Evolutionary conservation across 306 rosid species (phyloP), one percentile per base, ranked within the genome.

Genomic region (Prunus dulcis): DNA sequence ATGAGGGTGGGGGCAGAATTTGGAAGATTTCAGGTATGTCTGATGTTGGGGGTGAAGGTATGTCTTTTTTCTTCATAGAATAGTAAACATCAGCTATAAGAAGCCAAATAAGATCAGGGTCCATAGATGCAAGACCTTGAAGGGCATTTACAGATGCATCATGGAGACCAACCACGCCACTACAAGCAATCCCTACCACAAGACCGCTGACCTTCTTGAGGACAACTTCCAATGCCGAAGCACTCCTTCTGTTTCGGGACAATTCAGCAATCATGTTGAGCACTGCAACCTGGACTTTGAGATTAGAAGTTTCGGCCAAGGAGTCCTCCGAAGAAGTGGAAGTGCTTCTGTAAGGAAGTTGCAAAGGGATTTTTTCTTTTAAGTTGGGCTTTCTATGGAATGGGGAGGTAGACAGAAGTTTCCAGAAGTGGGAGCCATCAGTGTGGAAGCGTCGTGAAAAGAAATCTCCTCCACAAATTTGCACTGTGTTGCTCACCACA

Each of bases 41-140:
- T 38, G 92, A 69, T 45, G 72, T 71, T 17, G 90, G 93, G 1
- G 91, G 90, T 9, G 89, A 57, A 74, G 83, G 78, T 56, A 63
- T 65, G 27, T 85, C 80, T 19, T 67, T 73, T 75, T 83, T 87
- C 80, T 79, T 88, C 79, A 65, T 56, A 55, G 93, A 78, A 86
- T 85, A 90, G 82, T 90, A 95, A 50, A 92, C 81, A 78, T 95
- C 98, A 27, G 96, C 97, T 41, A 95, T 68, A 34, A 95, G 97
- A 90, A 95, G 93, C 98, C 97, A 95, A 70, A 92, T 79, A 38
- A 92, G 97, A 90, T 95, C 98, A 23, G 98, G 84, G 71, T 95
- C 97, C 22, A 95, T 76, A 14, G 85, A 89, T 14, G 97, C 96
- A 77, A 95, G 89, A 32, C 97, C 98, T 13, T 72, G 79, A 58